A percentile compares a stretch with the other conserved stretches of the same genome.
phyloP scores from a whole-genome alignment of 2,329 filamentous ascomycete genomes.

The Hypoxylon sp. region DNA sequence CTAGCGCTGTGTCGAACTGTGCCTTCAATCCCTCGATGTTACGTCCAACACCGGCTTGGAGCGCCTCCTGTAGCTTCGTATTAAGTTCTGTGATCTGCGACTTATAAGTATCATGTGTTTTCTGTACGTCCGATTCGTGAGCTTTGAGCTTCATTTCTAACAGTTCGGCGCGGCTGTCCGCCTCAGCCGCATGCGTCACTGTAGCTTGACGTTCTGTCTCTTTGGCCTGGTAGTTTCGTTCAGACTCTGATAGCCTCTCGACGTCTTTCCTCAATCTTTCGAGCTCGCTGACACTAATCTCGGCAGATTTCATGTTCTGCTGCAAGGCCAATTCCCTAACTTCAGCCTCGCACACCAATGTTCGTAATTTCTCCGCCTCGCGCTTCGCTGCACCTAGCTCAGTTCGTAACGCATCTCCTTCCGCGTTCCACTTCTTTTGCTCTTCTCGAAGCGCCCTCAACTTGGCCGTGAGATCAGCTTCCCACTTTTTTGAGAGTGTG shows the following conservation, averaged over 20 bases:
- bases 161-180: constrained; percentile 66
- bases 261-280: constrained; percentile 67
- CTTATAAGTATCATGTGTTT: constrained; percentile 55
- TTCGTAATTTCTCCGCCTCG: constrained; percentile 71
- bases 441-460: constrained; percentile 73
- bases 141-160: constrained; percentile 66
- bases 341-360: constrained; percentile 73
- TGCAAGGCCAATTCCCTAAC: constrained; percentile 70
- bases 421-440: constrained; percentile 68
- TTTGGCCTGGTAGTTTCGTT: constrained; percentile 70
- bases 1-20: constrained; percentile 56
- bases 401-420: constrained; percentile 64
- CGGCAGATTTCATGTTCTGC: constrained; percentile 70
- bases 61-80: constrained; percentile 53
- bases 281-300: constrained; percentile 68
- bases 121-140: constrained; percentile 57
- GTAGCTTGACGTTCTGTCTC: constrained; percentile 67
- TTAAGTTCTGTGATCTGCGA: constrained; percentile 59
- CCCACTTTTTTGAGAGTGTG: constrained; percentile 79
- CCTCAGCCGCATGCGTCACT: constrained; percentile 64
- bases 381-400: constrained; percentile 66
- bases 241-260: constrained; percentile 65
- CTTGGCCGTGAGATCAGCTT: constrained; percentile 73
- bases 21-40: constrained; percentile 47
- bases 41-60: constrained; percentile 43